A percentile compares a stretch with the other conserved stretches of the same genome.
These are phyloP conservation scores for Fusarium camptoceras DNA, from an alignment of 2,329 filamentous ascomycete genomes.

Conservation along the genomic window DNA sequence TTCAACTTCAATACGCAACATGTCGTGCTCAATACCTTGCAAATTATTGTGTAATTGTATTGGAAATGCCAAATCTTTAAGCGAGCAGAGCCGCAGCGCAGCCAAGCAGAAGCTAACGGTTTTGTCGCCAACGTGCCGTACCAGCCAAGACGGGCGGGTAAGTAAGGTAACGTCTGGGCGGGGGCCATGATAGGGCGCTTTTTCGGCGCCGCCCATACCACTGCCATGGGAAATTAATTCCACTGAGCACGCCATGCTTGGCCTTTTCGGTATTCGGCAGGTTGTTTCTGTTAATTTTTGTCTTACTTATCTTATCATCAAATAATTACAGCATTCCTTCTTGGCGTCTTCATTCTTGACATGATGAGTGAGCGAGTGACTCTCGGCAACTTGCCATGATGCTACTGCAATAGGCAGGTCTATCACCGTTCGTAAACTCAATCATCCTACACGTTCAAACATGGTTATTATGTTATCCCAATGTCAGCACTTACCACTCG, in stretches of 20 bases:
- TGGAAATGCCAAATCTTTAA: neutral
- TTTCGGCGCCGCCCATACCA: slow-evolving; percentile 6
- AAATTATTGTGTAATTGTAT: slow-evolving; percentile 10
- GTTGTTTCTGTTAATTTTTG: neutral
- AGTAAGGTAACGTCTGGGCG: neutral
- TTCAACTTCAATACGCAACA: slow-evolving; percentile 3
- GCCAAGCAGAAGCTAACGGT: neutral
- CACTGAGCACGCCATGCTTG: slow-evolving; percentile 20
- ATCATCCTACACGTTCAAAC: neutral
- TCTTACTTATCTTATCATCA: neutral
- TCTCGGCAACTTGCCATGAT: neutral
- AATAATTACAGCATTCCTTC: neutral
- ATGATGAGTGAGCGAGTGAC: neutral
- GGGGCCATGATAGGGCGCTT: slow-evolving; percentile 4
- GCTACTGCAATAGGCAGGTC: slow-evolving; percentile 26
- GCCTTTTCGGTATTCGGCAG: slow-evolving; percentile 5
- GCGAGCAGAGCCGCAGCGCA: slow-evolving; percentile 8
- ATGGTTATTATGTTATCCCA: neutral
- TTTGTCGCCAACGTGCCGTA: slow-evolving; percentile 7
- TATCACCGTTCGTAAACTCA: neutral
- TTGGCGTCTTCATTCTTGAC: neutral
- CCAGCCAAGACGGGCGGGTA: slow-evolving; percentile 7
- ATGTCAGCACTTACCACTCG: slow-evolving; percentile 9
- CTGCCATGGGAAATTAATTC: neutral
- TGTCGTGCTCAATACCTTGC: slow-evolving; percentile 28